These are phyloP conservation scores for Melastoma malabathricum DNA, from an alignment of 345 rosid genomes.

Conservation along the genomic window DNA sequence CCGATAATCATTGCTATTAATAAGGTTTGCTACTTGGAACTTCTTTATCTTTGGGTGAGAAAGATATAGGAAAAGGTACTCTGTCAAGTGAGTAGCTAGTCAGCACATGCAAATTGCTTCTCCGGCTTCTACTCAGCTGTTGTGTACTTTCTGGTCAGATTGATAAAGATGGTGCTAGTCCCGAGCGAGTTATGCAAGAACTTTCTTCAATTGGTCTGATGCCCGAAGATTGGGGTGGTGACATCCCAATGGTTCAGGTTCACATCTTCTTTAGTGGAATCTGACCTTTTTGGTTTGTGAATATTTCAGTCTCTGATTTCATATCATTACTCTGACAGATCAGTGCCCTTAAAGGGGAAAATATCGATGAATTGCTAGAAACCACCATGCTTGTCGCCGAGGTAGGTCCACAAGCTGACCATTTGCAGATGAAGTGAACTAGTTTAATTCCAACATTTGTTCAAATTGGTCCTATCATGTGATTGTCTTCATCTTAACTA, in stretches of 20 bases:
- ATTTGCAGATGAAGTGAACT: too few species aligned
- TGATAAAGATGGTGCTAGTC: slow-evolving; percentile 96
- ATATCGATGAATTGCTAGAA: slow-evolving; percentile 76
- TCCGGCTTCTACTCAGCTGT: slow-evolving; percentile 1
- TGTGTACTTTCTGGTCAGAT: slow-evolving; percentile 32
- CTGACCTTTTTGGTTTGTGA: not conserved
- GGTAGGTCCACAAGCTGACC: slow-evolving; percentile 28
- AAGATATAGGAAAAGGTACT: slow-evolving; percentile 1
- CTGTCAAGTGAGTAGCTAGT: too few species aligned
- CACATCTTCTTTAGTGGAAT: slow-evolving; percentile 7
- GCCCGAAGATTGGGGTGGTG: slow-evolving; percentile 99
- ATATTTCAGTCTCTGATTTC: slow-evolving; percentile 11
- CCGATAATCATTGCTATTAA: slow-evolving; percentile 85
- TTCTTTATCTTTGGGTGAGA: slow-evolving; percentile 2
- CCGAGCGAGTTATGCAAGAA: slow-evolving; percentile 94
- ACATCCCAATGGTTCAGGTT: slow-evolving; percentile 94
- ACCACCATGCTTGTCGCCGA: slow-evolving; percentile 97
- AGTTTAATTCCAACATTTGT: not conserved
- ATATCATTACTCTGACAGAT: slow-evolving; percentile 41
- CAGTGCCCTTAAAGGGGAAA: slow-evolving; percentile 91
- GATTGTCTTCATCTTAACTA: not conserved
- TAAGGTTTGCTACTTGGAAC: slow-evolving; percentile 38
- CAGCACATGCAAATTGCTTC: not conserved
- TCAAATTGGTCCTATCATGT: not conserved
- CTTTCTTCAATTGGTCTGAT: slow-evolving; percentile 90